Conservation (phyloP, 2,329 filamentous ascomycete species). For the Arthrobotrys sinensis region DNA sequence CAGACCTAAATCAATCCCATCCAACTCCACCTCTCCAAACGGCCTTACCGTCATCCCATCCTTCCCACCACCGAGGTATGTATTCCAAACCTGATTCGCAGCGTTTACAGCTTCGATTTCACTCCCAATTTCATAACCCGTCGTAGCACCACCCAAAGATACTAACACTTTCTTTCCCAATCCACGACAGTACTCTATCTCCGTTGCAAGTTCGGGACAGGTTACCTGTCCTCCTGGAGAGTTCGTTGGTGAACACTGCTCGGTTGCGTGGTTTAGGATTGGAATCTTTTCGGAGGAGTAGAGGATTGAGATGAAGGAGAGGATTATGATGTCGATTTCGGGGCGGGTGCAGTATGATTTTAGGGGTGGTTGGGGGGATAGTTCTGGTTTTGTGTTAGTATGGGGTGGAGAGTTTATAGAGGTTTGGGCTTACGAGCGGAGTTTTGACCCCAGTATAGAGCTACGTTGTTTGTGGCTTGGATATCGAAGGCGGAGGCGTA, state of each 20-base stretch:
- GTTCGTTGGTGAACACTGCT: neutral
- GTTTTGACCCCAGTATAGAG: conserved; percentile 58
- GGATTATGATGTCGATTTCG: conserved; percentile 65
- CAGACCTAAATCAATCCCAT: conserved; percentile 58
- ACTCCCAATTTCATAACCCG: conserved; percentile 65
- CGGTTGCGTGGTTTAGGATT: conserved; percentile 34
- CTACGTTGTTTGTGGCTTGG: conserved; percentile 37
- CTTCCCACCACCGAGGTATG: conserved; percentile 41
- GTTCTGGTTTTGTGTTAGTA: conserved; percentile 12
- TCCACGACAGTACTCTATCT: conserved; percentile 72
- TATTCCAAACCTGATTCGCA: conserved; percentile 76
- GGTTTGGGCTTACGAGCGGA: conserved; percentile 35
- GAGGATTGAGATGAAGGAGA: conserved; percentile 64
- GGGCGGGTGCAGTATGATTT: conserved; percentile 63
- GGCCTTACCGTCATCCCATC: conserved; percentile 26
- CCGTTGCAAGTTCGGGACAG: conserved; percentile 32
- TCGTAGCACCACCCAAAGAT: conserved; percentile 79
- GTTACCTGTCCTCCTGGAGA: conserved; percentile 15
- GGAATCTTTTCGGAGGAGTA: conserved; percentile 42
- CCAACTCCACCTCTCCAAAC: conserved; percentile 52
- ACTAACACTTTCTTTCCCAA: conserved; percentile 80
- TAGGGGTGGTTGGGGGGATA: conserved; percentile 42
- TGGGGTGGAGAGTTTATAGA: neutral
- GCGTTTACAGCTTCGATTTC: conserved; percentile 71
- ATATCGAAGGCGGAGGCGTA: conserved; percentile 14